Base-by-base conservation (phyloP, 352 stramenopile genomes). In the Thalassiosira hispida region DNA sequence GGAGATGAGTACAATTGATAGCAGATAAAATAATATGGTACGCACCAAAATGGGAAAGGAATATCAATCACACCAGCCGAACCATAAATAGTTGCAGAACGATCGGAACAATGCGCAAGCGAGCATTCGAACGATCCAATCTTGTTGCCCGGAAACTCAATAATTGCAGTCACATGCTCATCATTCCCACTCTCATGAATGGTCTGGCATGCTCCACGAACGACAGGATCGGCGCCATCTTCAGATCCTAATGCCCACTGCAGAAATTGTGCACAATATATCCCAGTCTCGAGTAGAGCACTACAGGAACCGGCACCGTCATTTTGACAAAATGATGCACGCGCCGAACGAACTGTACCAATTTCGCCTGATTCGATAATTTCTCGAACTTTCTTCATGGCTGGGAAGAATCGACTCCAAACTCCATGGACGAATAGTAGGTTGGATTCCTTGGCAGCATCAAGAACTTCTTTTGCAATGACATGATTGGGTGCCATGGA, bases 241-340 rank as follows among this genome's bases (percentile, higher is more conserved):
- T 16, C 40, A 42, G 46, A 62, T 69, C 64, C 64, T n/a, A 85
- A 33, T 11, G 61, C 78, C 80, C 80, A 87, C 53, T 87, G 80
- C 25, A 87, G 73, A 74, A 87, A 87, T 67, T 87, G 80, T 46
- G 71, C 76, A 55, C 80, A 87, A 67, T 87, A 87, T 61, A 87
- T 85, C 0, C 80, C 80, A 18, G 76, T 85, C 62, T 87, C 80
- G 6, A 81, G 49, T 35, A 85, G 60, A 0, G 80, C 80, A 40
- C 60, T 75, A 27, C 76, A 84, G 16, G 52, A 69, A 11, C 80
- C 80, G 8, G 80, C 80, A 23, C 80, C 76, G 63, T 87, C 75
- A 66, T 81, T 77, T 52, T 87, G 80, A 70, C 80, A 84, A 62
- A 87, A 87, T 4, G 56, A 77, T 23, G 80, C 80, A 61, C 78